Percentiles rank a stretch among this genome's conserved stretches.
Conservation (phyloP, 371 early-diverging fungal species). For the Circinella minor region DNA sequence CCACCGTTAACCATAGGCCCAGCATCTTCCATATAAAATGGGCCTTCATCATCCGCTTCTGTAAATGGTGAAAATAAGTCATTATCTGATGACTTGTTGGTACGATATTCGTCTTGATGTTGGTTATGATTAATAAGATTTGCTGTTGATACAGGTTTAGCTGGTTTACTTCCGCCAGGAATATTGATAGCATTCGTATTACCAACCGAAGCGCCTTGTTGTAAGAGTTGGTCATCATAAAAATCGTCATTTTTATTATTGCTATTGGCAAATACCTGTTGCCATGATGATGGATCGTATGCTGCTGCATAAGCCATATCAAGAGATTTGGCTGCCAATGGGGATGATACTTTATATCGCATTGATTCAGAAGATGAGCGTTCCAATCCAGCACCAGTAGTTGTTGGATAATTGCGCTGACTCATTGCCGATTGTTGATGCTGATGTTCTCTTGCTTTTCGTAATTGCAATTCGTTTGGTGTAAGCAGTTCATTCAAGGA, state of each 20-base stretch:
- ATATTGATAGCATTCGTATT: slow-evolving; percentile 26
- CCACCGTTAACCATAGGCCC: slow-evolving; percentile 3
- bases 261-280: neutral
- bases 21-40: slow-evolving; percentile 50
- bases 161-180: slow-evolving; percentile 19
- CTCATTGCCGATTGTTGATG: slow-evolving; percentile 12
- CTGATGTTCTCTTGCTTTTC: slow-evolving; percentile 36
- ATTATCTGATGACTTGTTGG: slow-evolving; percentile 10
- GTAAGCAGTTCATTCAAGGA: slow-evolving; percentile 60
- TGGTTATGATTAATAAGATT: neutral
- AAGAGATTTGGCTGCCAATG: neutral
- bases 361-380: slow-evolving; percentile 23
- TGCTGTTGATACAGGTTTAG: neutral
- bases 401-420: slow-evolving; percentile 6
- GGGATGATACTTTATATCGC: slow-evolving; percentile 8
- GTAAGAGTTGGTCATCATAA: slow-evolving; percentile 1
- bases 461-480: slow-evolving; percentile 49
- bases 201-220: slow-evolving; percentile 1
- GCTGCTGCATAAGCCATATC: slow-evolving; percentile 16
- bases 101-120: slow-evolving; percentile 20
- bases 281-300: slow-evolving; percentile 11
- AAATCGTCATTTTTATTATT: neutral
- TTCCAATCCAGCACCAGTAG: slow-evolving; percentile 12
- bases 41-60: slow-evolving; percentile 35
- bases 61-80: slow-evolving; percentile 43